phyloP scores from a whole-genome alignment of 2,329 filamentous ascomycete species.

The Fusarium euwallaceae region DNA sequence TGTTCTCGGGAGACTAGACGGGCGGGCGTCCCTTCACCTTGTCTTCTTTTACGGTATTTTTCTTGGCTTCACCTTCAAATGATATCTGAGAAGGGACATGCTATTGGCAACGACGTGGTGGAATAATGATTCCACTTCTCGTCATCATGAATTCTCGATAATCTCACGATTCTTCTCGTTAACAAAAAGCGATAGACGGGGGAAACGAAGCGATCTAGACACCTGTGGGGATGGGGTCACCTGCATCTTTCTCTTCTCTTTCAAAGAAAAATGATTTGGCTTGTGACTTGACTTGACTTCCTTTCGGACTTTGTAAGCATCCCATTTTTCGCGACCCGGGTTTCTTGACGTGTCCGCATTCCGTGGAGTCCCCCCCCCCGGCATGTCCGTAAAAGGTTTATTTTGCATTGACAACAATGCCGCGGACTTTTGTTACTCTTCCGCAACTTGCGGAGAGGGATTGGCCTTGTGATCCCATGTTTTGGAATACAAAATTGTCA shows the following conservation, averaged over 20 bases:
- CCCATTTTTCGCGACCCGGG: background rate
- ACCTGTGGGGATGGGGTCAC: background rate
- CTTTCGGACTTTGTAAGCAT: slow-evolving; percentile 7
- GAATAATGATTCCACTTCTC: slow-evolving; percentile 3
- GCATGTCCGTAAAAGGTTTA: slow-evolving; percentile 2
- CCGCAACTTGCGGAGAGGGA: background rate
- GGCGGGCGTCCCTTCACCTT: background rate
- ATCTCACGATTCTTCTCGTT: background rate
- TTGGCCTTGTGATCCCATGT: background rate
- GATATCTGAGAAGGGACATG: background rate
- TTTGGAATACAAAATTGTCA: background rate
- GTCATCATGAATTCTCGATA: slow-evolving; percentile 1
- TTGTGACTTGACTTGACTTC: slow-evolving; percentile 10
- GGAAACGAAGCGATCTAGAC: background rate
- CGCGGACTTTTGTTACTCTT: background rate
- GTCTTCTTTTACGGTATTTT: background rate
- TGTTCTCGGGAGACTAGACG: slow-evolving; percentile 18
- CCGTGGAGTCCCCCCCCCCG: slow-evolving; percentile 14
- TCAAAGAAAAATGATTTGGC: slow-evolving; percentile 5
- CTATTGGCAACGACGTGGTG: background rate
- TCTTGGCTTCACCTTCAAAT: background rate
- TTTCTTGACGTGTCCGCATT: slow-evolving; percentile 3
- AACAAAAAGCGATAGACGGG: background rate
- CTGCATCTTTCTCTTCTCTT: background rate
- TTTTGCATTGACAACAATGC: background rate